Conservation (phyloP, 2,329 filamentous ascomycete genomes). For the Epichloe baconii region DNA sequence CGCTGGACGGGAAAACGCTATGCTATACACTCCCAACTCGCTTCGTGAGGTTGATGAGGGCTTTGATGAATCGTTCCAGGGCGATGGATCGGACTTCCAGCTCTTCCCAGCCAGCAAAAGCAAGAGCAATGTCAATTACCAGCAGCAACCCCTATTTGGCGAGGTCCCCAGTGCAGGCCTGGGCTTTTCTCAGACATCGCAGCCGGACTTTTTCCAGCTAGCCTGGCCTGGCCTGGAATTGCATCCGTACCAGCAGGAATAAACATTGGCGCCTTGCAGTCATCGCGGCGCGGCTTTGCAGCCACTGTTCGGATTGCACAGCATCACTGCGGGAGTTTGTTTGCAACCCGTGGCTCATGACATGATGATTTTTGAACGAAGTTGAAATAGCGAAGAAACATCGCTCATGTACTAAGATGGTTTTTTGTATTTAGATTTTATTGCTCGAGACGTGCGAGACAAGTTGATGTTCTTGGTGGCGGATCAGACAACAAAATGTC, state of each 20-base stretch:
- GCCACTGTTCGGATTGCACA: neutral
- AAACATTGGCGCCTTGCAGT: neutral
- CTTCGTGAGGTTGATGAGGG: constrained; percentile 50
- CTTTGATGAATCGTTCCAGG: constrained; percentile 41
- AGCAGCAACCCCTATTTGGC: constrained; percentile 36
- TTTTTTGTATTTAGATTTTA: neutral
- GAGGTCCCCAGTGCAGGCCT: constrained; percentile 37
- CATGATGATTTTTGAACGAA: neutral
- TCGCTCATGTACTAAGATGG: neutral
- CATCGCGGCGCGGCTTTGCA: neutral
- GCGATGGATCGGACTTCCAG: constrained; percentile 46
- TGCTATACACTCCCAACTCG: constrained; percentile 55
- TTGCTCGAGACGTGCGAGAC: neutral
- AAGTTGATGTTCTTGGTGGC: neutral
- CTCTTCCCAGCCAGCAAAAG: constrained; percentile 37
- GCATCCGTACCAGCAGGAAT: neutral
- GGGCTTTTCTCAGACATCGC: constrained; percentile 38
- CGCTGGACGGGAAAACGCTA: constrained; percentile 52
- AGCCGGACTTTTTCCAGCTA: constrained; percentile 35
- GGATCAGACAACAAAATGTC: neutral
- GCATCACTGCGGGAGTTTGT: neutral
- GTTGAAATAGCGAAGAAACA: neutral
- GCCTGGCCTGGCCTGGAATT: constrained; percentile 23
- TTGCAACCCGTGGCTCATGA: neutral
- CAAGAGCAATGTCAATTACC: constrained; percentile 28